Evolutionary conservation across 352 stramenopile species (phyloP).

Genomic region (Blastocystis sp.): DNA sequence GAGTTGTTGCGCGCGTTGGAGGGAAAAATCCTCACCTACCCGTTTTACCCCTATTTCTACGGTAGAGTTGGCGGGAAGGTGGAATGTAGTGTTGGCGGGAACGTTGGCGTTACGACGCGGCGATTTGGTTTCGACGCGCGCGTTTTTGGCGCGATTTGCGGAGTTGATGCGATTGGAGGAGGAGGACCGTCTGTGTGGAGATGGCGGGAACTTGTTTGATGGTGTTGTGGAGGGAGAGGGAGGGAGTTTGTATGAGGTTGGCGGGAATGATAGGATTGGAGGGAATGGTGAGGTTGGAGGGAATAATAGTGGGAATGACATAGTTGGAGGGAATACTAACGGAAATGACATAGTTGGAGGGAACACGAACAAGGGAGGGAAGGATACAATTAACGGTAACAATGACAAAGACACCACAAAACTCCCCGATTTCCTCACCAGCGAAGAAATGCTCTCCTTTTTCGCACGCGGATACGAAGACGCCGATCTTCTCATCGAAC

Average conservation of each 20-base stretch:
- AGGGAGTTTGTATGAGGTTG: no score
- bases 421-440: no score
- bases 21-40: background rate
- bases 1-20: background rate
- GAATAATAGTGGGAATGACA: no score
- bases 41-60: slow-evolving; percentile 29
- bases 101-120: background rate
- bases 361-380: no score
- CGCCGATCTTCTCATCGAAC: background rate
- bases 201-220: background rate
- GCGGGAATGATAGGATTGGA: no score
- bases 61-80: background rate
- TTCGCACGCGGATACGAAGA: background rate
- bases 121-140: background rate
- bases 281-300: no score
- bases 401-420: background rate
- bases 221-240: background rate
- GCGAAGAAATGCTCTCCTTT: background rate
- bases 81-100: background rate
- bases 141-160: slow-evolving; percentile 7
- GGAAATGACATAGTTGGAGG: no score
- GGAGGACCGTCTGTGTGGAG: background rate
- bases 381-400: background rate
- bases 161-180: background rate
- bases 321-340: no score